Evolutionary conservation across 805 yeast genomes (phyloP).

Genomic region (Kluyveromyces wickerhamii): DNA sequence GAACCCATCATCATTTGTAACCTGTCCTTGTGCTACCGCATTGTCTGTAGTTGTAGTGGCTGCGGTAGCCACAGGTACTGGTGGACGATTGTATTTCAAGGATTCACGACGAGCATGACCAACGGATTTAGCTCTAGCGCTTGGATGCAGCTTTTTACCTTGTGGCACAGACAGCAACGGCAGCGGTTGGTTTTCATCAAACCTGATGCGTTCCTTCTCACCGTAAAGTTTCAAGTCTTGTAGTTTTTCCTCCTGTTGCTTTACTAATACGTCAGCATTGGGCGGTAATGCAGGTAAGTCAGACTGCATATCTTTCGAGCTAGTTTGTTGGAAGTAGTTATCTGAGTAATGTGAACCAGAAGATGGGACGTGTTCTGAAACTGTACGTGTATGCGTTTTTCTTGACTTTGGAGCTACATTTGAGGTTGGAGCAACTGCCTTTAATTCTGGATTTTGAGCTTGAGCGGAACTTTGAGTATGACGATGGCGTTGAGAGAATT

Average conservation of each 20-base stretch:
- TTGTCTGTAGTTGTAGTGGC: constrained; percentile 21
- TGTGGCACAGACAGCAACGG: constrained; percentile 20
- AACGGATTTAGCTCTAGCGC: constrained; percentile 81
- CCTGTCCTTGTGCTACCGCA: constrained; percentile 18
- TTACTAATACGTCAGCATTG: constrained; percentile 28
- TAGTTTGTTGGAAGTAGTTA: constrained; percentile 2
- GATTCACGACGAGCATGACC: constrained; percentile 61
- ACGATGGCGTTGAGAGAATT: constrained; percentile 27
- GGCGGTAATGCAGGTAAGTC: constrained; percentile 30
- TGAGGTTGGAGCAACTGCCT: constrained; percentile 5
- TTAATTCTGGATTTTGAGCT: constrained; percentile 11
- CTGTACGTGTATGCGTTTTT: constrained; percentile 32
- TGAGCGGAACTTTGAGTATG: constrained; percentile 9
- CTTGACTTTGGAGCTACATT: constrained; percentile 9
- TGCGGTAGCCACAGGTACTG: constrained; percentile 17
- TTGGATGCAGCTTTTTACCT: constrained; percentile 51
- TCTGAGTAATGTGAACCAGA: constrained; percentile 5
- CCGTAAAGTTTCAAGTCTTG: constrained; percentile 17
- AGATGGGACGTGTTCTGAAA: constrained; percentile 31
- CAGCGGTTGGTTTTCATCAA: constrained; percentile 19
- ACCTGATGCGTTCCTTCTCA: constrained; percentile 8
- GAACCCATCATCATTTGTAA: constrained; percentile 36
- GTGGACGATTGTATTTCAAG: constrained; percentile 31
- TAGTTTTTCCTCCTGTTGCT: constrained; percentile 23
- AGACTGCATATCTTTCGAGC: constrained; percentile 12